Base-by-base conservation (phyloP, 2,329 filamentous ascomycete species). In the Boeremia exigua region DNA sequence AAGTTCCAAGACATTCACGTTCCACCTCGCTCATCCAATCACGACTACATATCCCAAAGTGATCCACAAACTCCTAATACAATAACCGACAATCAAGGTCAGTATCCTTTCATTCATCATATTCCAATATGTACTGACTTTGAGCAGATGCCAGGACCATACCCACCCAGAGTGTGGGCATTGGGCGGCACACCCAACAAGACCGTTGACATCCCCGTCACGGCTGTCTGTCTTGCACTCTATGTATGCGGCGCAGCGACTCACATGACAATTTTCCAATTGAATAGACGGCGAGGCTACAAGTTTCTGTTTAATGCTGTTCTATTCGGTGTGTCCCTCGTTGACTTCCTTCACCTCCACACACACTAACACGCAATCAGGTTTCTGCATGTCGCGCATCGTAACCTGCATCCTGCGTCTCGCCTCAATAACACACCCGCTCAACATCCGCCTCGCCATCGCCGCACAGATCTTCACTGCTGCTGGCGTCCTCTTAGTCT, bases 401-500 rank as follows among this genome's bases (percentile, higher is more conserved):
- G 51, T 71, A 5, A 79, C 78, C 6, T 72, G 65, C 51, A 63
- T 61, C 14, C 62, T 80, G 5, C 62, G 71, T 14, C 69, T 75
- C 30, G 62, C 72, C 4, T 63, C 59, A 9, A 46, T 74, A 64
- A 36, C 62, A 40, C 54, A 68, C 7, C 69, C 70, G 0, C 44
- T 54, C 8, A 80, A 83, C 60, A 66, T 82, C 36, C 66, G 64
- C 6, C 66, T 86, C 5, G 80, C 78, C 4, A 83, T 86, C 45
- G 82, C 83, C 0, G 85, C 89, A 3, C 79, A 80, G 61, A 84
- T 94, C 69, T 87, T 94, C 68, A 84, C 90, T 56, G 85, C 86
- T 37, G 87, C 88, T 0, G 91, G 90, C 37, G 86, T 92, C 14
- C 73, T 95, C 32, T 73, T 95, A 11, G 78, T 95, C 32, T 93